Conservation (phyloP, 805 yeast species). For the Nakazawaea siamensis region DNA sequence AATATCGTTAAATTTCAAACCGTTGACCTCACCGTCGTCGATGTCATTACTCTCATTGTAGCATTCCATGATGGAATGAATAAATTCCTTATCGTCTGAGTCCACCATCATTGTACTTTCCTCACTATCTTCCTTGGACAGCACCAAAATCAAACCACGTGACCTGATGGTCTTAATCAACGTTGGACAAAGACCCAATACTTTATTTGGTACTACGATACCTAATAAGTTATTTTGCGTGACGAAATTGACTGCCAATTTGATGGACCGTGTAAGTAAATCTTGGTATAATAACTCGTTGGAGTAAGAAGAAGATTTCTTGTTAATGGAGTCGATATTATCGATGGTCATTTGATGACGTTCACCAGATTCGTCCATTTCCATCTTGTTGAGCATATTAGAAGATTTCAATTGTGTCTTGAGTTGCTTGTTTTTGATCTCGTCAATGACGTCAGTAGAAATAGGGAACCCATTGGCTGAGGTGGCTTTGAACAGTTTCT, state of each 20-base stretch:
- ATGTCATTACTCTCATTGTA: constrained; percentile 18
- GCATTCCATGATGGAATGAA: constrained; percentile 4
- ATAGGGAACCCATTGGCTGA: constrained; percentile 34
- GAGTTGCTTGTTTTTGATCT: constrained; percentile 14
- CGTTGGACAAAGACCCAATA: constrained; percentile 68
- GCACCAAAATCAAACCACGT: constrained; percentile 79
- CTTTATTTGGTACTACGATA: constrained; percentile 61
- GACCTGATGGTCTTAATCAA: constrained; percentile 68
- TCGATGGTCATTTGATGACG: constrained; percentile 21
- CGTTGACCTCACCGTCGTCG: constrained; percentile 46
- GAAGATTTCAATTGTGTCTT: constrained; percentile 8
- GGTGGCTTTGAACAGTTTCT: constrained; percentile 25
- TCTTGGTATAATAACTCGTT: constrained; percentile 28
- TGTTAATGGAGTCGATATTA: constrained; percentile 26
- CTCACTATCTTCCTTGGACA: constrained; percentile 33
- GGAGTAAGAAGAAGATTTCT: constrained; percentile 24
- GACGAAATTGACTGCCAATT: constrained; percentile 78
- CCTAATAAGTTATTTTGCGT: constrained; percentile 80
- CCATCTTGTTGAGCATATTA: not conserved
- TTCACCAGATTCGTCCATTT: constrained; percentile 3
- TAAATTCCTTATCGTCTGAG: constrained; percentile 6
- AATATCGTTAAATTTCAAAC: constrained; percentile 53
- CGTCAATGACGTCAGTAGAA: constrained; percentile 3
- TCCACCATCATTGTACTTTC: constrained; percentile 4
- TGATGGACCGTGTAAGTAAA: constrained; percentile 55